phyloP scores from a whole-genome alignment of 192 early-diverging fungal genomes.

The Backusella tuberculispora region DNA sequence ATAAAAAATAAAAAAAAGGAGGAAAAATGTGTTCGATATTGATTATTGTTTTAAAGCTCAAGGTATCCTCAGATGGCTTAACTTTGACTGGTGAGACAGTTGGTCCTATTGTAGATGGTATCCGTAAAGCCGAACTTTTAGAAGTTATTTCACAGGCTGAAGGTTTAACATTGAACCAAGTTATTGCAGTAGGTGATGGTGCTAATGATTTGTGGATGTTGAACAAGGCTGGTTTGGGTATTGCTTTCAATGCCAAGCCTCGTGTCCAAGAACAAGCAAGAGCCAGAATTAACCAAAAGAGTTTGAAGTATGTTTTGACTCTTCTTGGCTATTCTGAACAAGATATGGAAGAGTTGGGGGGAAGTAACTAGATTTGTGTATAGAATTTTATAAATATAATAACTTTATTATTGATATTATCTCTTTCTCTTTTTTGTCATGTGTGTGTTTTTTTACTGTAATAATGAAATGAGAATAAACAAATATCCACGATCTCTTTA shows the following conservation, averaged over 20 bases:
- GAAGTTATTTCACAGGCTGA: slow-evolving; percentile 96
- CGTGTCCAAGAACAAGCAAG: slow-evolving; percentile 84
- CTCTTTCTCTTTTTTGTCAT: too few relatives aligned
- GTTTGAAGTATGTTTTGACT: slow-evolving; percentile 86
- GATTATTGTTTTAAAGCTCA: slow-evolving; percentile 55
- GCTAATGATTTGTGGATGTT: slow-evolving; percentile 98
- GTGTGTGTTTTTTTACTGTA: too few relatives aligned
- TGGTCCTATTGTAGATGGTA: slow-evolving; percentile 90
- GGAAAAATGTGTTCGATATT: background rate
- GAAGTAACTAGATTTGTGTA: slow-evolving; percentile 13
- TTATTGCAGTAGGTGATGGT: slow-evolving; percentile 97
- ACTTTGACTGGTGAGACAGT: slow-evolving; percentile 85
- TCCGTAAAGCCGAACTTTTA: slow-evolving; percentile 92
- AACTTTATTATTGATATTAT: too few relatives aligned
- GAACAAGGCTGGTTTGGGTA: slow-evolving; percentile 89
- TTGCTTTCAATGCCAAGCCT: slow-evolving; percentile 98
- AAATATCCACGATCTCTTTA: too few relatives aligned
- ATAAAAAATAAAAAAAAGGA: background rate
- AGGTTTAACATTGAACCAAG: slow-evolving; percentile 83
- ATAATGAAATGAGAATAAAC: too few relatives aligned
- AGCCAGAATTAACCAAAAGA: slow-evolving; percentile 92
- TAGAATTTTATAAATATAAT: background rate
- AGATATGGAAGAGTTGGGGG: slow-evolving; percentile 65
- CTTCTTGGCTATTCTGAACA: slow-evolving; percentile 87
- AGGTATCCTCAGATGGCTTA: slow-evolving; percentile 83